Evolutionary conservation across 1,284 basidiomycete genomes (phyloP), one percentile per base, ranked within the genome.

Genomic region (Tilletia walkeri): DNA sequence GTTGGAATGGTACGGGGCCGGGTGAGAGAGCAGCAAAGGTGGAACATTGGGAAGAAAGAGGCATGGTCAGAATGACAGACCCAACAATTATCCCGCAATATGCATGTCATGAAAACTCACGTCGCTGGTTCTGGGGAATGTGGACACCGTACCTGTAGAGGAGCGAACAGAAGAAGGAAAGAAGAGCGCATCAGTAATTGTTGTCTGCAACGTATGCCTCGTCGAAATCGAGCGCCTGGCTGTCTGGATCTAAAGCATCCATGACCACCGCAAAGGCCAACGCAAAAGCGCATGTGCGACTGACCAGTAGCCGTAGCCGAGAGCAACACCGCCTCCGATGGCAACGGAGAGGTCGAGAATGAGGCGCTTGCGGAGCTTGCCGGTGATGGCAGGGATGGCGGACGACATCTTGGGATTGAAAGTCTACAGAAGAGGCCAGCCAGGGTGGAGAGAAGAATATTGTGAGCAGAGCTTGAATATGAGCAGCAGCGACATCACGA

Each of bases 291-390:
- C 24, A 34, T 54, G 41, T 30, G 9, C 14, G 53, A 70, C 79
- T 66, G 66, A 81, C 80, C 80, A 81, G 78, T 78, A 81, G 56
- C 71, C 80, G 72, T 81, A 81, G 56, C 80, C 80, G 48, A 77
- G 74, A 53, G 74, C 78, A 47, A 74, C 76, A 39, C 80, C 80
- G 65, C 78, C 78, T 34, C 80, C 80, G 36, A 81, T 73, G 49
- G 78, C 80, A 70, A 81, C 78, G 66, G 73, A 75, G 59, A 81
- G 72, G 72, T 81, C 80, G 66, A 81, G 77, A 69, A 81, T 81
- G 59, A 81, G 75, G 67, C 80, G 76, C 78, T 81, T 81, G 72
- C 80, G 80, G 70, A 81, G 72, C 76, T 80, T 81, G 69, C 80
- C 80, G 61, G 80, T 81, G 74, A 81, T 81, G 70, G 80, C 71